Evolutionary conservation across 78 protist genomes (phyloP), one percentile per base, ranked within the genome.

Genomic region (Pelomyxa schiedti): DNA sequence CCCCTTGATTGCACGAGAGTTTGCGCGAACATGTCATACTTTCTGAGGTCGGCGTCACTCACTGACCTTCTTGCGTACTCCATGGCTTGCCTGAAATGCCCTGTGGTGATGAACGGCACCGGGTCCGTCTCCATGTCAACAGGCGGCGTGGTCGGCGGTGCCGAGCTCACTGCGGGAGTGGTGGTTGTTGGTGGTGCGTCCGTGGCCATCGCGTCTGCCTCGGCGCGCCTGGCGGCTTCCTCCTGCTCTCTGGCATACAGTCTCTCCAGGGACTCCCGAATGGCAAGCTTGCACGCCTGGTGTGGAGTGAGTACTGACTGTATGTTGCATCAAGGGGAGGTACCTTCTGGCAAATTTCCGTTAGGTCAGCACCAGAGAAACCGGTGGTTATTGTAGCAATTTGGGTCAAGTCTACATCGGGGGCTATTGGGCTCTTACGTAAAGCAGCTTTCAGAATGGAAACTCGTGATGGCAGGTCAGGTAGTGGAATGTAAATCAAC

Each of bases 311-410:
- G n/a, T n/a, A n/a, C n/a, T n/a, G n/a, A n/a, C n/a, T n/a, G n/a
- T n/a, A n/a, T n/a, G n/a, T n/a, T n/a, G n/a, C n/a, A n/a, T n/a
- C n/a, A n/a, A n/a, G n/a, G n/a, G n/a, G n/a, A n/a, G n/a, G n/a
- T n/a, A n/a, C n/a, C n/a, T n/a, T n/a, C 80, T 95, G 98, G 91
- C 96, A 92, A 81, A 96, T 92, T 74, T 86, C 97, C 40, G 97
- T 77, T 26, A 97, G 42, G 39, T 97, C 99, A 39, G 99, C 99
- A 35, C 99, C 99, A 35, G 93, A 84, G 94, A 81, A 95, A n/a
- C 97, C 97, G 53, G 77, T 65, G 8, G 97, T 94, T 4, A 24
- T 32, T 28, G 30, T 16, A 8, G 98, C 98, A 29, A 95, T 42
- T 69, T 35, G 6, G 29, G 72, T 69, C 29, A 95, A 38, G 76